phyloP scores from a whole-genome alignment of 1,284 basidiomycete genomes.

The Heterobasidion parviporum region DNA sequence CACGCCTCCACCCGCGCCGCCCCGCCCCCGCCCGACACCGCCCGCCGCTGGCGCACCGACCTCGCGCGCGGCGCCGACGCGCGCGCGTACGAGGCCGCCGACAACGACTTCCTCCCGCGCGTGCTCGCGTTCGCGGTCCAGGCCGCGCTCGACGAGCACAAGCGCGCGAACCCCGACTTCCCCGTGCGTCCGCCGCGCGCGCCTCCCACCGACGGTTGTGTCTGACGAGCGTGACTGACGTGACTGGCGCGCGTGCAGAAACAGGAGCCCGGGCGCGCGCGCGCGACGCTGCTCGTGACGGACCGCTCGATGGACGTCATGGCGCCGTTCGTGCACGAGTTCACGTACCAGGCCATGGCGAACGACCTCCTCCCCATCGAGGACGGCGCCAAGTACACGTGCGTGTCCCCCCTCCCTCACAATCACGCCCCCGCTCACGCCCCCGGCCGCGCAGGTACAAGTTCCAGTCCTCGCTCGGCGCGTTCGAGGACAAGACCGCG shows the following conservation, averaged over 20 bases:
- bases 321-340: conserved; percentile 92
- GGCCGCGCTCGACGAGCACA: conserved; percentile 76
- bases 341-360: conserved; percentile 99
- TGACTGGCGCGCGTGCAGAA: conserved; percentile 43
- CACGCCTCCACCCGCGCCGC: conserved; percentile 48
- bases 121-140: conserved; percentile 81
- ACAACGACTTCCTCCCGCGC: conserved; percentile 69
- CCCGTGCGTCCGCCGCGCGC: conserved; percentile 62
- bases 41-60: conserved; percentile 64
- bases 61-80: conserved; percentile 61
- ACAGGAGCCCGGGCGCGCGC: conserved; percentile 63
- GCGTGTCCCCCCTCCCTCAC: conserved; percentile 17
- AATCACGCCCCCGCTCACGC: background rate
- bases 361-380: conserved; percentile 89
- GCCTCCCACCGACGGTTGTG: too few species aligned
- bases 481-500: conserved; percentile 83
- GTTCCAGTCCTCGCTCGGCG: conserved; percentile 77
- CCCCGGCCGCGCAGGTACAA: conserved; percentile 68
- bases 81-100: conserved; percentile 55
- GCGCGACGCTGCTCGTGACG: conserved; percentile 83
- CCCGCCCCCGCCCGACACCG: conserved; percentile 54
- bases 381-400: conserved; percentile 84
- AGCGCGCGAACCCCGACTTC: conserved; percentile 79
- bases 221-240: too few species aligned
- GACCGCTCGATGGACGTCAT: conserved; percentile 93